Evolutionary conservation across 2,329 filamentous ascomycete species (phyloP).

Genomic region (Paecilomyces fulvus): DNA sequence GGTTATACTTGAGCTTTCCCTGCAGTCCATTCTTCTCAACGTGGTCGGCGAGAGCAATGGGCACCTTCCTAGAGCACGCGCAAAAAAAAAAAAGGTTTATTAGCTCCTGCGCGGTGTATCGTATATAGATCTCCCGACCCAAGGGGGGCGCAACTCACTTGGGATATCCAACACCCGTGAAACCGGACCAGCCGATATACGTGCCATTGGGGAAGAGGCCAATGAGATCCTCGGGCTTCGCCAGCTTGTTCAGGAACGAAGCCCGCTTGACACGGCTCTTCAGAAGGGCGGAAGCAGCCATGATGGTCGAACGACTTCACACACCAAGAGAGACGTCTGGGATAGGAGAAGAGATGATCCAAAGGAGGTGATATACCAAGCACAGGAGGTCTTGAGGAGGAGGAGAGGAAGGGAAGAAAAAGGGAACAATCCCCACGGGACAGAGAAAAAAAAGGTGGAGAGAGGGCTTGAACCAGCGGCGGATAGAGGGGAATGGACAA

Average conservation of each 20-base stretch:
- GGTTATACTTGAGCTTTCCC: constrained; percentile 73
- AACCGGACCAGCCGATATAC: constrained; percentile 88
- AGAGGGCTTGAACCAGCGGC: constrained; percentile 3
- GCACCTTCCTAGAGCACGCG: constrained; percentile 58
- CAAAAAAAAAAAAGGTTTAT: not conserved
- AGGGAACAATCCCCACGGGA: constrained; percentile 4
- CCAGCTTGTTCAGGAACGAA: constrained; percentile 71
- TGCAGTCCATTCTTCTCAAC: constrained; percentile 80
- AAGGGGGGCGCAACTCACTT: constrained; percentile 51
- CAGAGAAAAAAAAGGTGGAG: constrained; percentile 8
- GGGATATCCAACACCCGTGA: constrained; percentile 83
- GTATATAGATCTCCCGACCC: not conserved
- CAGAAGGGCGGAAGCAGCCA: constrained; percentile 62
- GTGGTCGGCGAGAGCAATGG: constrained; percentile 75
- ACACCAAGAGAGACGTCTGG: constrained; percentile 7
- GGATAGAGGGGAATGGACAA: constrained; percentile 4
- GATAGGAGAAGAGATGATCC: constrained; percentile 6
- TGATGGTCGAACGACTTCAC: constrained; percentile 13
- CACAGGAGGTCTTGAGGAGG: constrained; percentile 1
- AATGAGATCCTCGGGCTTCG: constrained; percentile 69
- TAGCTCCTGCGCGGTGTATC: constrained; percentile 1
- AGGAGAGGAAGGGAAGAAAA: constrained; percentile 7
- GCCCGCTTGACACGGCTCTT: constrained; percentile 67
- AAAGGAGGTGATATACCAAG: constrained; percentile 3
- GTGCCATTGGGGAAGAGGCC: constrained; percentile 72